Evolutionary conservation across 169 alveolate genomes (phyloP).

Genomic region (Neospora caninum): DNA sequence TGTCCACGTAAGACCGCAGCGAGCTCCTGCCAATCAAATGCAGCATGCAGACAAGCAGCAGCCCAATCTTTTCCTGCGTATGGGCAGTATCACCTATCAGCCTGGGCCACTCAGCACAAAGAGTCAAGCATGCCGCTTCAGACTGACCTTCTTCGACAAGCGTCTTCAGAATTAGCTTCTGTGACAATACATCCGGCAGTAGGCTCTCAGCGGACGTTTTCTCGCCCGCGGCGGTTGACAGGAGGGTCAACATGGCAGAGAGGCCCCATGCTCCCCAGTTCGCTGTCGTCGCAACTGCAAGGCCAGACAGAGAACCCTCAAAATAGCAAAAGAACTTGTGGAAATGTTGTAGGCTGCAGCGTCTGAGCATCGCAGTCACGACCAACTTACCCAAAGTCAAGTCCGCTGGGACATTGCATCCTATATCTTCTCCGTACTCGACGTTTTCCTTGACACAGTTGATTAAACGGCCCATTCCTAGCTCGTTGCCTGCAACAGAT

Average conservation of each 20-base stretch:
- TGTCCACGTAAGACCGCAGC: slow-evolving; percentile 38
- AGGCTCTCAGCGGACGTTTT: neutral
- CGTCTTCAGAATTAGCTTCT: neutral
- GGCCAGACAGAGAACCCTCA: neutral
- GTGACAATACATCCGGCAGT: neutral
- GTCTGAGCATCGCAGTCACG: neutral
- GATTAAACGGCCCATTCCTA: slow-evolving; percentile 30
- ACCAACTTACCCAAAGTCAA: neutral
- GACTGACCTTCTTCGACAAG: slow-evolving; percentile 39
- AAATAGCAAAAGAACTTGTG: neutral
- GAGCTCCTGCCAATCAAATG: slow-evolving; percentile 10
- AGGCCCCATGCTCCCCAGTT: slow-evolving; percentile 47
- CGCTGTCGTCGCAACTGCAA: slow-evolving; percentile 37
- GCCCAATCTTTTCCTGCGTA: neutral
- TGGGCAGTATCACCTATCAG: too few species aligned
- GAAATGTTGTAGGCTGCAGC: neutral
- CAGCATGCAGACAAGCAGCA: neutral
- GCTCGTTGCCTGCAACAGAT: slow-evolving; percentile 28
- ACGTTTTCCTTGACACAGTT: slow-evolving; percentile 24
- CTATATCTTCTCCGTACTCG: slow-evolving; percentile 22
- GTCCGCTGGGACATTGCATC: slow-evolving; percentile 12
- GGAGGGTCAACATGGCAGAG: slow-evolving; percentile 8
- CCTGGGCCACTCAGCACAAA: too few species aligned
- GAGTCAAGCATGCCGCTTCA: too few species aligned
- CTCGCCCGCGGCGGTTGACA: slow-evolving; percentile 4